Evolutionary conservation across 2,329 filamentous ascomycete genomes (phyloP), one percentile per base, ranked within the genome.

Genomic region (Penicillium vulpinum): DNA sequence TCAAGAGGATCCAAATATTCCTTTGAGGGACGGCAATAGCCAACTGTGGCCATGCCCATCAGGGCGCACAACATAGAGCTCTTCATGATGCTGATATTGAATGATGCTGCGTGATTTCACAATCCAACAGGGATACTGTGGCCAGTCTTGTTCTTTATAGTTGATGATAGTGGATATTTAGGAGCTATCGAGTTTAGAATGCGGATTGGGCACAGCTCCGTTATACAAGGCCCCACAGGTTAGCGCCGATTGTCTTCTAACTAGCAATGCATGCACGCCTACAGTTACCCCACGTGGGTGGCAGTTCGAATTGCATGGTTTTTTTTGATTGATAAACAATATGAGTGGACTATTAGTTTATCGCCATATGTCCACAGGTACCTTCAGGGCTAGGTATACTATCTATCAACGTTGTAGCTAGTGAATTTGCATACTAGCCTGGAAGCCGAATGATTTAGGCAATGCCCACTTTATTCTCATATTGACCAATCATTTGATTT

Each of bases 1-100:
- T 77, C 67, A 50, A 83, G 69, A 9, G 81, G 80, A 56, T 78
- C 60, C 7, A 47, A 40, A 16, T 36, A 40, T 0, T 29, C 47
- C 22, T 48, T 55, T 4, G 54, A 54, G 11, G 61, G 52, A 18
- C 21, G 18, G 5, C 36, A 39, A 22, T 7, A 5, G 13, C 36
- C 36, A 13, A 15, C 11, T 11, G 18, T 22, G 36, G 36, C 11
- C 10, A 39, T 13, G 10, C 36, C 36, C n/a, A 18, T 18, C 36
- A 39, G 18, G 18, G 11, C 11, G 15, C 36, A 39, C 4, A 39
- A 39, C 21, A 39, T 11, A 5, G 18, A 39, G 11, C 11, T 39
- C 18, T 39, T 39, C 18, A 39, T 39, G 5, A 7, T 39, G 11
- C 11, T 21, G 15, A 39, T 39, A 5, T 39, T 21, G 18, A 21